Conservation (phyloP, 495 filamentous ascomycete species). For the Pyronema omphalodes region DNA sequence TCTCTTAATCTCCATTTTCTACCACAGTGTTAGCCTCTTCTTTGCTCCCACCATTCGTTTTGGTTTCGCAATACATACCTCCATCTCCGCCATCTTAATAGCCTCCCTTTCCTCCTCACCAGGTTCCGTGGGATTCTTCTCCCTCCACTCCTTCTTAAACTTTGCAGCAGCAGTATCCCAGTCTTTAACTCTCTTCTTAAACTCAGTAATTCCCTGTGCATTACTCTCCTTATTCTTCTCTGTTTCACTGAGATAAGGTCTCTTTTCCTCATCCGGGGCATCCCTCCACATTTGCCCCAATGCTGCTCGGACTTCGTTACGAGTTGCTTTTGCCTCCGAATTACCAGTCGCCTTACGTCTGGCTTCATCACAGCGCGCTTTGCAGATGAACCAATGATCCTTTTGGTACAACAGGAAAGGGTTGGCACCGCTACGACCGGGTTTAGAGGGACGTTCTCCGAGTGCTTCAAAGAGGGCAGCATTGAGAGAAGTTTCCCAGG, state of each 20-base stretch:
- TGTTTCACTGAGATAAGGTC: constrained; percentile 56
- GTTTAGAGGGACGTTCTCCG: constrained; percentile 52
- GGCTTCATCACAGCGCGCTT: constrained; percentile 49
- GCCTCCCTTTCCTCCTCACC: constrained; percentile 23
- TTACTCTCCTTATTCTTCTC: constrained; percentile 47
- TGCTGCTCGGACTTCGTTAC: constrained; percentile 61
- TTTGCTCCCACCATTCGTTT: neutral
- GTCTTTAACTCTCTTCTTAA: constrained; percentile 36
- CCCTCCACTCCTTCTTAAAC: constrained; percentile 44
- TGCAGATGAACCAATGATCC: constrained; percentile 57
- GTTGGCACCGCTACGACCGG: constrained; percentile 49
- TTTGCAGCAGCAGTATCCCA: constrained; percentile 51
- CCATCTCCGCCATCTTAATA: constrained; percentile 17
- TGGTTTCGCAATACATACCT: constrained; percentile 11
- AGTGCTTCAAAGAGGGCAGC: constrained; percentile 47
- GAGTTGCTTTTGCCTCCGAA: constrained; percentile 43
- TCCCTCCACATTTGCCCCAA: constrained; percentile 81
- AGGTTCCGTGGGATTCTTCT: constrained; percentile 34
- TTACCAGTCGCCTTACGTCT: constrained; percentile 45
- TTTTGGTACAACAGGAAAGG: constrained; percentile 64
- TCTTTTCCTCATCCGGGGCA: constrained; percentile 43
- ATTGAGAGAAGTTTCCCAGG: constrained; percentile 57
- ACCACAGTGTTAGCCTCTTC: neutral
- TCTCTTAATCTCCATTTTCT: constrained; percentile 23
- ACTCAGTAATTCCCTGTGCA: constrained; percentile 37